Percentiles rank a stretch among this genome's conserved stretches.
Conservation (phyloP, 2,329 filamentous ascomycete genomes). For the Cytospora piceae region DNA sequence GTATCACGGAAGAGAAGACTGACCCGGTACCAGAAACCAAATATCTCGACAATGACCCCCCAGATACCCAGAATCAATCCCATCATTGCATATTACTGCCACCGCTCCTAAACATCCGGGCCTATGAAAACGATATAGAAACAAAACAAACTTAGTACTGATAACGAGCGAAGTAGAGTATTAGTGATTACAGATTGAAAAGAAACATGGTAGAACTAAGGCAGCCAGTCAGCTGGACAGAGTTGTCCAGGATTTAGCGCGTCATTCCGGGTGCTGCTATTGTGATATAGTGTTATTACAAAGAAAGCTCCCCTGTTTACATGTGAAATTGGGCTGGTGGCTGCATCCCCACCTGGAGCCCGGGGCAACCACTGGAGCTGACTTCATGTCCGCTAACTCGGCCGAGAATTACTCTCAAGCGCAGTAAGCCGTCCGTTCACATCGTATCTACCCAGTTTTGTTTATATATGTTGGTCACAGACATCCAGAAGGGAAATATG, state of each 20-base stretch:
- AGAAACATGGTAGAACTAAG: neutral
- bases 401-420: constrained; percentile 2
- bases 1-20: constrained; percentile 33
- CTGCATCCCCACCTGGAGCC: no score
- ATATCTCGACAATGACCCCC: constrained; percentile 64
- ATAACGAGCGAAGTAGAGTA: neutral
- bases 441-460: neutral
- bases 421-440: no score
- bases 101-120: constrained; percentile 17
- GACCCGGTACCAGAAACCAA: constrained; percentile 66
- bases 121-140: neutral
- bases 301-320: neutral
- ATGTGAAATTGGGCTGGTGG: constrained; percentile 15
- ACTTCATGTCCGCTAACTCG: constrained; percentile 6
- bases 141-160: neutral
- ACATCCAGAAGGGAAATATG: no score
- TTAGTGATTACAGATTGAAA: neutral
- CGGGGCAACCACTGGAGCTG: neutral
- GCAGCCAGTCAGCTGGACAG: neutral
- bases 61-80: constrained; percentile 52
- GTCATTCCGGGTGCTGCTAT: constrained; percentile 1
- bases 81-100: constrained; percentile 19
- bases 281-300: neutral
- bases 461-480: no score
- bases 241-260: neutral